A percentile compares a stretch with the other conserved stretches of the same genome.
Evolutionary conservation across 176 grass and related monocot genomes (phyloP).

Genomic region (Dactylis glomerata): DNA sequence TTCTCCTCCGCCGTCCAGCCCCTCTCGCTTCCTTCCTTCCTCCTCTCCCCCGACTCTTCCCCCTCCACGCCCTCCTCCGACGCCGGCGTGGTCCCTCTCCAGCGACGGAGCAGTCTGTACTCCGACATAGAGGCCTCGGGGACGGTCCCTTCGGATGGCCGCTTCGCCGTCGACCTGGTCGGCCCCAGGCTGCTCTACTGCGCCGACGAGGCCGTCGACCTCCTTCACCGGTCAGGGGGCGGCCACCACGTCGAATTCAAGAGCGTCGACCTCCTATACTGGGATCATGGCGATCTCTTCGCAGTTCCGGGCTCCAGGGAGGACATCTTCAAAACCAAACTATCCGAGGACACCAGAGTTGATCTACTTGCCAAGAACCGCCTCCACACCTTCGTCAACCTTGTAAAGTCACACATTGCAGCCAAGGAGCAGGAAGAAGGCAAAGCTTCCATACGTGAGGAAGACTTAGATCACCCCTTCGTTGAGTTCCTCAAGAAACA

Average conservation of each 20-base stretch:
- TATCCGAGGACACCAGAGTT: background rate
- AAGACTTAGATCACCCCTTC: constrained; percentile 70
- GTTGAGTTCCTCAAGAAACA: constrained; percentile 70
- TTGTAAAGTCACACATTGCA: constrained; percentile 61
- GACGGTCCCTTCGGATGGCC: constrained; percentile 33
- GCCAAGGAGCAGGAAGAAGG: background rate
- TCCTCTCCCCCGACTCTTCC: background rate
- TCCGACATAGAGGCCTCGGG: constrained; percentile 50
- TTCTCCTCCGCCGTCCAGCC: constrained; percentile 61
- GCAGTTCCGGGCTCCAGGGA: constrained; percentile 70
- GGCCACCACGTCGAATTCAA: constrained; percentile 89
- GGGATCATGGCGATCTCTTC: constrained; percentile 55
- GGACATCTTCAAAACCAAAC: constrained; percentile 47
- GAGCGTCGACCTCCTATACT: constrained; percentile 77
- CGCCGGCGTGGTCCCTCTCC: constrained; percentile 33
- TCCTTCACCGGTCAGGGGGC: constrained; percentile 56
- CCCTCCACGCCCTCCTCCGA: constrained; percentile 1
- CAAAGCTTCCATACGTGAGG: constrained; percentile 41
- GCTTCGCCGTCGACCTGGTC: constrained; percentile 56
- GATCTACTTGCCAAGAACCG: background rate
- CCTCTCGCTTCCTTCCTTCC: constrained; percentile 38
- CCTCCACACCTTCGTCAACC: background rate
- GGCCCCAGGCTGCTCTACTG: constrained; percentile 85
- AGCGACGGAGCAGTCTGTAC: constrained; percentile 26
- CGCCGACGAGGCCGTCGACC: constrained; percentile 70